phyloP scores from a whole-genome alignment of 148 eudicot species.

The Fagopyrum tataricum region DNA sequence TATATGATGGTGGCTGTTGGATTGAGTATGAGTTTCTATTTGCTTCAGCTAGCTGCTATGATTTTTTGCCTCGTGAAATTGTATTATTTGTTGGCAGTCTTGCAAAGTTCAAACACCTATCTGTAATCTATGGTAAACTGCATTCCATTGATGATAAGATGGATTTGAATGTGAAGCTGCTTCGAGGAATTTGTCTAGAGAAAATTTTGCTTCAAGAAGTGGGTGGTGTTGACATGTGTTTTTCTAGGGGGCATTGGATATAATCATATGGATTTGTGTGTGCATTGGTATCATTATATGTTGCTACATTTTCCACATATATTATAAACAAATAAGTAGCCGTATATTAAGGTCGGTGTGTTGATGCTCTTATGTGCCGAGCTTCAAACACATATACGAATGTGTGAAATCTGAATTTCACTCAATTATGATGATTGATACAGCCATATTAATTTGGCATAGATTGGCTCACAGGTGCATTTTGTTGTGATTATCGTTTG shows the following conservation, averaged over 20 bases:
- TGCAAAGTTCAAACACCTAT: neutral
- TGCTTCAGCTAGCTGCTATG: neutral
- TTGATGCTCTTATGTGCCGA: no score
- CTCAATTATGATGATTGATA: no score
- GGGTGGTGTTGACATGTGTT: neutral
- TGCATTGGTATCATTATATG: neutral
- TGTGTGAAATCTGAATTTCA: no score
- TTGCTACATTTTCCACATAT: neutral
- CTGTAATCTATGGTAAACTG: neutral
- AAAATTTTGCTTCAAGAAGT: neutral
- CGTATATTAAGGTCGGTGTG: no score
- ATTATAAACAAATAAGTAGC: no score
- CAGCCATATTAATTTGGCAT: no score
- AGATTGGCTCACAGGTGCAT: no score
- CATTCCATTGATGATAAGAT: neutral
- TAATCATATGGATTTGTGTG: neutral
- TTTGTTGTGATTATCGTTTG: no score
- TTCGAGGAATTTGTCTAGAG: neutral
- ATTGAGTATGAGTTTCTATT: neutral
- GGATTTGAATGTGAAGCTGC: neutral
- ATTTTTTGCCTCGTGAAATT: neutral
- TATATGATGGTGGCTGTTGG: neutral
- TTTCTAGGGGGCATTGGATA: neutral
- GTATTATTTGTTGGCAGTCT: neutral
- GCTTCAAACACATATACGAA: no score